A percentile compares a stretch with the other conserved stretches of the same genome.
Evolutionary conservation across 1,284 basidiomycete species (phyloP).

Genomic region (Malassezia psittaci): DNA sequence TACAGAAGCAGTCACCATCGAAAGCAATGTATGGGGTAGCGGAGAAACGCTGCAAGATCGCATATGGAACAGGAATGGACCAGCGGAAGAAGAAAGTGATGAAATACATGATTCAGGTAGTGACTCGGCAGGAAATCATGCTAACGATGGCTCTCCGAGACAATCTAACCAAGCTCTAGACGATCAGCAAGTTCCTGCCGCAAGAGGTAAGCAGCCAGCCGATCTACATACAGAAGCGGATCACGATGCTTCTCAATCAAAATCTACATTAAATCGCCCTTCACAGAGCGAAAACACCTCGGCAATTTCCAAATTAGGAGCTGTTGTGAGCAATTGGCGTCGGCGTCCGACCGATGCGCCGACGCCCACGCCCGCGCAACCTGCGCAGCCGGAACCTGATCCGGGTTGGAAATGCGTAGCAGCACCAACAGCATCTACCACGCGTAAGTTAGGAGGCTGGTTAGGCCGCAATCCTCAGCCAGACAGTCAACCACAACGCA

Average conservation of each 20-base stretch:
- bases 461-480: not conserved
- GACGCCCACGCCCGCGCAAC: not conserved
- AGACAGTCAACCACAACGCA: not conserved
- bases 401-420: conserved; percentile 9
- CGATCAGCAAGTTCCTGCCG: not conserved
- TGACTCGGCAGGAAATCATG: not conserved
- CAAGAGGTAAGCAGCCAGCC: not conserved
- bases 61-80: not conserved
- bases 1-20: conserved; percentile 5
- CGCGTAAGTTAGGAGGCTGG: not conserved
- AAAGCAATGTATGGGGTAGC: conserved; percentile 16
- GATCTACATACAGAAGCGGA: not conserved
- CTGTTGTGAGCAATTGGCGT: conserved; percentile 9
- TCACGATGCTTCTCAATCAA: not conserved
- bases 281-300: not conserved
- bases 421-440: not conserved
- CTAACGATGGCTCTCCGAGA: too few relatives aligned
- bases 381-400: conserved; percentile 2
- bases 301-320: conserved; percentile 1
- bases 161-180: not conserved
- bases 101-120: not conserved
- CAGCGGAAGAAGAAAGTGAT: not conserved
- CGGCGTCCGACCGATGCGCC: not conserved
- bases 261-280: not conserved
- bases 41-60: conserved; percentile 8